Conservation (phyloP, 305 asterid species). For the Striga hermonthica region DNA sequence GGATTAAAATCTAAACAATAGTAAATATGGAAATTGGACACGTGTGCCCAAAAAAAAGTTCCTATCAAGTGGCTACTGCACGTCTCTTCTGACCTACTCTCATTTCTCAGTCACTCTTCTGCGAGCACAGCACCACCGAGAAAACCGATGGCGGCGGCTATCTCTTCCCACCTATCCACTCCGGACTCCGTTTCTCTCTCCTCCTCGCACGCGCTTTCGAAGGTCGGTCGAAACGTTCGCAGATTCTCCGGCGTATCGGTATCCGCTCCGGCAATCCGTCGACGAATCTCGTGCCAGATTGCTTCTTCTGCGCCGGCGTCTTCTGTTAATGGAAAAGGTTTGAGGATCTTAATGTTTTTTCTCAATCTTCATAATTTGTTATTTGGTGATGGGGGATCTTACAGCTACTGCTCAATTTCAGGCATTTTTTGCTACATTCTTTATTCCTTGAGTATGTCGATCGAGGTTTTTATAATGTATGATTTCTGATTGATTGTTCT, state of each 20-base stretch:
- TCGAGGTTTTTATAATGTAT: conserved; percentile 1
- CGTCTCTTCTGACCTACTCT: conserved; percentile 28
- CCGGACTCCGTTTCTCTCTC: conserved; percentile 50
- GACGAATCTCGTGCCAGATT: conserved; percentile 60
- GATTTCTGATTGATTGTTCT: conserved; percentile 15
- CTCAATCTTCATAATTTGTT: neutral
- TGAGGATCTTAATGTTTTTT: neutral
- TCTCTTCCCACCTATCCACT: conserved; percentile 45
- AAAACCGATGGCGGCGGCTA: conserved; percentile 49
- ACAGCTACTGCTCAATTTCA: neutral
- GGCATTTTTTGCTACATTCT: neutral
- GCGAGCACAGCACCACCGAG: conserved; percentile 26
- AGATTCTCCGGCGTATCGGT: conserved; percentile 33
- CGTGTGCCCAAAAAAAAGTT: no score
- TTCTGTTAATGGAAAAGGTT: conserved; percentile 53
- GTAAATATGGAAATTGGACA: no score
- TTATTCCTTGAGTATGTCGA: conserved; percentile 6
- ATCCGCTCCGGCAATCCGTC: conserved; percentile 44
- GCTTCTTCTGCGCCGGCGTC: conserved; percentile 50
- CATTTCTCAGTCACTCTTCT: conserved; percentile 9
- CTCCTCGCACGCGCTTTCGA: conserved; percentile 42
- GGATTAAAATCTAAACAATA: no score
- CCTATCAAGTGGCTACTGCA: no score
- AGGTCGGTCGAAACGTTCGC: conserved; percentile 32
- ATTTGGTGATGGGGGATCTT: no score